Evolutionary conservation across 768 basidiomycete genomes (phyloP).

Genomic region (Russula brevipes): DNA sequence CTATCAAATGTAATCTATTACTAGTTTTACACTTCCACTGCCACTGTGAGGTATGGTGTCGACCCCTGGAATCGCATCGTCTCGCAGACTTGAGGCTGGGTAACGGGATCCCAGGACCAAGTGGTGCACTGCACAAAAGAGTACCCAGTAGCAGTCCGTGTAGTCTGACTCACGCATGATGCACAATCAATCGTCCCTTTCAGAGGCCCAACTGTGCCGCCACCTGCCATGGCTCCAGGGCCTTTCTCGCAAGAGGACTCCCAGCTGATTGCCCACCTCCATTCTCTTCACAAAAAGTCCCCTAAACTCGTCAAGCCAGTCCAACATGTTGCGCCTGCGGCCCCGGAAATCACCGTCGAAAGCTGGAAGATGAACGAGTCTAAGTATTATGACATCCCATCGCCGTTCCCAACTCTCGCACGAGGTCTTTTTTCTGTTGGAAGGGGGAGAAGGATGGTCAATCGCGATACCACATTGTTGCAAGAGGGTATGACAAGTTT

Average conservation of each 20-base stretch:
- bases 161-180: too few species aligned
- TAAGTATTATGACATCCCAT: constrained; percentile 85
- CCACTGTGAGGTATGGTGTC: too few species aligned
- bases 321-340: constrained; percentile 52
- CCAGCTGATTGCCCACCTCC: constrained; percentile 52
- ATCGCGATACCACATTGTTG: constrained; percentile 58
- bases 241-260: constrained; percentile 44
- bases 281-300: constrained; percentile 46
- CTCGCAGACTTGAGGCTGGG: too few species aligned
- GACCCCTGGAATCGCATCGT: too few species aligned
- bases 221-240: constrained; percentile 25
- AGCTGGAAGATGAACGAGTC: constrained; percentile 99
- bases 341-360: constrained; percentile 49
- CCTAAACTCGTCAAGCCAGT: constrained; percentile 64
- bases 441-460: constrained; percentile 33
- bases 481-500: constrained; percentile 96
- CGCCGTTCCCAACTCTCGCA: constrained; percentile 92
- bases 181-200: too few species aligned
- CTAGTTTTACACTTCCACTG: too few species aligned
- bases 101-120: too few species aligned
- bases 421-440: constrained; percentile 75
- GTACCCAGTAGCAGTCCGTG: too few species aligned
- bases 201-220: too few species aligned
- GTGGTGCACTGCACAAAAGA: too few species aligned
- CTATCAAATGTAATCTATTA: too few species aligned